These are phyloP conservation scores for Spiraea crenata DNA, from an alignment of 331 rosid genomes.

Conservation along the genomic window DNA sequence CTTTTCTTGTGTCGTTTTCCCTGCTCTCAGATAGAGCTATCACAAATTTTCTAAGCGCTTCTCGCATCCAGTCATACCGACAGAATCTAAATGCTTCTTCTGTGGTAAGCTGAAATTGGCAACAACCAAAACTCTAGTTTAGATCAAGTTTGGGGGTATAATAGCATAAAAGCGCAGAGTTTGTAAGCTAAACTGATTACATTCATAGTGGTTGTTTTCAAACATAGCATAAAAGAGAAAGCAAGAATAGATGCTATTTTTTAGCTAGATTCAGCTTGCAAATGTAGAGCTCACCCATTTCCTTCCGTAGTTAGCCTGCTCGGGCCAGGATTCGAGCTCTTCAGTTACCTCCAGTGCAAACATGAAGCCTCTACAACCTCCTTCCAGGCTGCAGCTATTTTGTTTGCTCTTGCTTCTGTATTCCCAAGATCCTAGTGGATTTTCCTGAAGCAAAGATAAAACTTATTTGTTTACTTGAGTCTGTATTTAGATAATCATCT, in stretches of 20 bases:
- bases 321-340: slow-evolving; percentile 40
- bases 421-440: slow-evolving; percentile 35
- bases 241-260: neutral
- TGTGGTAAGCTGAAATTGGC: slow-evolving; percentile 22
- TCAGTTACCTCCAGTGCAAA: slow-evolving; percentile 34
- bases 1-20: slow-evolving; percentile 11
- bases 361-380: slow-evolving; percentile 41
- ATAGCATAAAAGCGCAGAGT: too few relatives aligned
- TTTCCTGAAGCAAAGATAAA: slow-evolving; percentile 30
- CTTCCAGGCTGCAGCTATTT: slow-evolving; percentile 19
- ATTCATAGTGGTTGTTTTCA: neutral
- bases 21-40: slow-evolving; percentile 5
- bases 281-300: slow-evolving; percentile 33
- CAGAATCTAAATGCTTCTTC: slow-evolving; percentile 34
- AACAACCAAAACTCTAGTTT: neutral
- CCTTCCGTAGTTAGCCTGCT: slow-evolving; percentile 28
- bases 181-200: neutral
- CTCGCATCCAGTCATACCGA: slow-evolving; percentile 42
- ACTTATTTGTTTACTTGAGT: slow-evolving; percentile 5
- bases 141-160: too few relatives aligned
- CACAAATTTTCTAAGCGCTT: slow-evolving; percentile 27
- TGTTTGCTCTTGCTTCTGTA: slow-evolving; percentile 41
- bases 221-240: neutral
- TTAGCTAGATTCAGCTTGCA: neutral
- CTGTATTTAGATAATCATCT: neutral